These are phyloP conservation scores for Alternaria arbusti DNA, from an alignment of 2,329 filamentous ascomycete genomes.

Conservation along the genomic window DNA sequence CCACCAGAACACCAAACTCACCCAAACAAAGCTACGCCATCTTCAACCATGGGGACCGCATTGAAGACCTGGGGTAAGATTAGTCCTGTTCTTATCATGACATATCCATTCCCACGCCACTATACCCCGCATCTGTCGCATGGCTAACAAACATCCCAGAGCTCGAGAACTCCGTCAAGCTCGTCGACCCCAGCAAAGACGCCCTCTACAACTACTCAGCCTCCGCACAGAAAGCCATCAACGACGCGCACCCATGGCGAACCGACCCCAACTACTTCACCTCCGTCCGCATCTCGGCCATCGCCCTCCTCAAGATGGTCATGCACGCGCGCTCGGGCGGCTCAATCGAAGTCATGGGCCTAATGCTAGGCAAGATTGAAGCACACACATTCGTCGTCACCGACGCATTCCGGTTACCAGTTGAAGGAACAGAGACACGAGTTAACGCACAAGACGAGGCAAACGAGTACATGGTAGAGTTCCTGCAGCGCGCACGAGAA, in stretches of 20 bases:
- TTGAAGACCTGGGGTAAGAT: constrained; percentile 48
- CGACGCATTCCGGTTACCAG: constrained; percentile 89
- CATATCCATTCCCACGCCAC: background rate
- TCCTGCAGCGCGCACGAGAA: constrained; percentile 76
- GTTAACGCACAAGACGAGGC: constrained; percentile 96
- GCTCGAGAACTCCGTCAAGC: constrained; percentile 80
- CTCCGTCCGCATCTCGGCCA: constrained; percentile 87
- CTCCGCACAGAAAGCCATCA: constrained; percentile 70
- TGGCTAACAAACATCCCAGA: constrained; percentile 61
- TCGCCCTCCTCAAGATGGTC: constrained; percentile 97
- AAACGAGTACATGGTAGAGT: constrained; percentile 95
- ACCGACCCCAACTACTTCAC: constrained; percentile 88
- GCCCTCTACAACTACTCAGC: constrained; percentile 86
- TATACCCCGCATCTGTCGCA: constrained; percentile 16
- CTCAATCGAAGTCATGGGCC: constrained; percentile 91
- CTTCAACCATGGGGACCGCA: constrained; percentile 40
- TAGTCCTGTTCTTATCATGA: no score
- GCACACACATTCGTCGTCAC: constrained; percentile 88
- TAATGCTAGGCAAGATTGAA: constrained; percentile 95
- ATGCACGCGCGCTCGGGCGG: constrained; percentile 98
- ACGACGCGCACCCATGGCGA: constrained; percentile 74
- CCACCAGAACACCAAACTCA: constrained; percentile 13
- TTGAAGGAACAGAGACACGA: constrained; percentile 97
- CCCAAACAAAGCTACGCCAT: constrained; percentile 2
- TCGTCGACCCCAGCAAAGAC: constrained; percentile 86